Base-by-base conservation (phyloP, 257 asterid species). In the Solanum piurae region DNA sequence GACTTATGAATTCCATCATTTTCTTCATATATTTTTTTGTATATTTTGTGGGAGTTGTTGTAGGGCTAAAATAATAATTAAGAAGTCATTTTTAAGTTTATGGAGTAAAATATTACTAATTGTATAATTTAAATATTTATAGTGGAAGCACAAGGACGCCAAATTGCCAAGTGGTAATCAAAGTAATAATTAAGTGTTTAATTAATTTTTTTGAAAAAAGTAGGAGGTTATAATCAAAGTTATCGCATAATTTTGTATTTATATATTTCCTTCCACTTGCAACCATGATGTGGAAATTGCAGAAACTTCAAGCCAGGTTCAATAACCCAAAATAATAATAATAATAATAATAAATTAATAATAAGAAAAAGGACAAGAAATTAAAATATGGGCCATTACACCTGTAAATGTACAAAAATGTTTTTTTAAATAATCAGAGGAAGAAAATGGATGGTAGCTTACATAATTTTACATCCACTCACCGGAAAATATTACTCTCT, bases 151-250 rank as follows among this genome's bases (percentile, higher is more conserved):
- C 40, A 85, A 46, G 85, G 68, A 80, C 29, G 68, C 68, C 77
- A 85, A 62, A 10, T 62, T 85, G 87, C 11, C 42, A 85, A 85
- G 87, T 85, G 87, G 87, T 85, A 85, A 85, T 71, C 87, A 66
- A 85, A 85, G 2, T 85, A 66, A 18, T 85, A 68, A 66, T 85
- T 71, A 49, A 80, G 4, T 46, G 20, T 18, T 29, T 80, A 27
- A 80, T 80, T 80, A 60, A 0, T 3, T 46, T 46, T 27, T 80
- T 29, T 5, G 11, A 40, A n/a, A 38, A 44, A 80, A 80, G 10
- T 46, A 46, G 68, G 3, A 46, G 42, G 85, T 79, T 79, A 18
- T 46, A 46, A 80, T 80, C 85, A 80, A 16, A 80, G 68, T 80
- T 80, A 80, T 80, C 68, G 64, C 44, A 80, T 80, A 46, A 12